These are phyloP conservation scores for Lachancea thermotolerans DNA, from an alignment of 805 yeast genomes.

Conservation along the genomic window DNA sequence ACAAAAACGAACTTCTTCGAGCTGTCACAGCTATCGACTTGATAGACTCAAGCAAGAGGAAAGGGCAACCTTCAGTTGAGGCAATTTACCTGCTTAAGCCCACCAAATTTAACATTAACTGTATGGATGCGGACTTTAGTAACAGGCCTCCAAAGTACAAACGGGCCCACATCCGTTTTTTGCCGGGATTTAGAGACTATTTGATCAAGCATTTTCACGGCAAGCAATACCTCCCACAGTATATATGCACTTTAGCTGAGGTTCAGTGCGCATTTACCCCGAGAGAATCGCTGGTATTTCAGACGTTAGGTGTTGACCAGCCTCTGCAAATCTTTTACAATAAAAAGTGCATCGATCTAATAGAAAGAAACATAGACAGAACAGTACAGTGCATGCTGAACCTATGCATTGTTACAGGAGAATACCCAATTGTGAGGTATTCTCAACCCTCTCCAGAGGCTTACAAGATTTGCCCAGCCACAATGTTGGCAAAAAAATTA, in stretches of 20 bases:
- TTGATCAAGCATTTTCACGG: conserved; percentile 26
- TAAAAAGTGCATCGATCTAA: conserved; percentile 52
- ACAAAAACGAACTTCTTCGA: conserved; percentile 40
- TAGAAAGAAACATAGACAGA: conserved; percentile 47
- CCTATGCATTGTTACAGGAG: conserved; percentile 73
- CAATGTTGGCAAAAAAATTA: conserved; percentile 57
- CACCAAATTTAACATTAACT: conserved; percentile 56
- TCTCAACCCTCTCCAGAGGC: conserved; percentile 45
- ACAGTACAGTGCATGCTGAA: conserved; percentile 64
- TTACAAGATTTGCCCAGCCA: conserved; percentile 45
- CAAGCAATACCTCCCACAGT: conserved; percentile 26
- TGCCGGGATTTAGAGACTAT: conserved; percentile 47
- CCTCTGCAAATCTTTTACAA: conserved; percentile 72
- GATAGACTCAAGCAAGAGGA: conserved; percentile 51
- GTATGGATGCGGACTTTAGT: conserved; percentile 69
- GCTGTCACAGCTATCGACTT: conserved; percentile 58
- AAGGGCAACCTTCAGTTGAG: conserved; percentile 57
- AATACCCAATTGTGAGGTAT: conserved; percentile 79
- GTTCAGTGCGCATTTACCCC: conserved; percentile 52
- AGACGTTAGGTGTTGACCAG: conserved; percentile 51
- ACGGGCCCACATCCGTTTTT: conserved; percentile 63
- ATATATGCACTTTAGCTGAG: conserved; percentile 31
- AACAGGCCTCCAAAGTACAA: conserved; percentile 65
- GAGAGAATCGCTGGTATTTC: conserved; percentile 60
- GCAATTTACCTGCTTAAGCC: conserved; percentile 80